Percentiles rank a stretch among this genome's conserved stretches.
Conservation (phyloP, 2,329 filamentous ascomycete genomes). For the Magnaporthiopsis incrustans region DNA sequence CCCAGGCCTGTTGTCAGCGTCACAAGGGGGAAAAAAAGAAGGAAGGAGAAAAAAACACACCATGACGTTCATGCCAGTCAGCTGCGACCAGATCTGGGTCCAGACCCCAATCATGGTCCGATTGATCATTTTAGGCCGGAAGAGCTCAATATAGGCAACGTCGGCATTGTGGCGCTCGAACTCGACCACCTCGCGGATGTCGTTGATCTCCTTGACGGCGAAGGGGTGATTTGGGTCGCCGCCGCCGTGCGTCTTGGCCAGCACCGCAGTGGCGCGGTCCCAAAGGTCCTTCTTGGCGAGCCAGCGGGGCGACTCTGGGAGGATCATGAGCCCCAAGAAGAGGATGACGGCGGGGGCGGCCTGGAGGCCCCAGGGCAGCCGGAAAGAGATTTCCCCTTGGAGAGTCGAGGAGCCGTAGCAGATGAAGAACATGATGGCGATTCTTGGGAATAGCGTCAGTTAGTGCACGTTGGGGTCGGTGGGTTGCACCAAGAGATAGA, state of each 20-base stretch:
- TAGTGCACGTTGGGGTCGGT: neutral
- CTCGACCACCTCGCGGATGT: constrained; percentile 66
- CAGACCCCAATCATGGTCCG: constrained; percentile 64
- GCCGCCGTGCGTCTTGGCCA: constrained; percentile 52
- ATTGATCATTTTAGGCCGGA: constrained; percentile 67
- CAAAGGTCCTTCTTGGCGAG: constrained; percentile 39
- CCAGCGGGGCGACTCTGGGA: constrained; percentile 44
- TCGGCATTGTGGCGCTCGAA: constrained; percentile 64
- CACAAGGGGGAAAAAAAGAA: no score
- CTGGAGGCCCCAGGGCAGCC: constrained; percentile 40
- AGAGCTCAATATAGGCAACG: constrained; percentile 63
- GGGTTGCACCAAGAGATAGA: no score
- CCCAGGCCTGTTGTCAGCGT: neutral
- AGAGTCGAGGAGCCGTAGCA: constrained; percentile 39
- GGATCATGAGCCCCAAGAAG: constrained; percentile 30
- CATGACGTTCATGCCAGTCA: constrained; percentile 72
- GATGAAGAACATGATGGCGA: constrained; percentile 39
- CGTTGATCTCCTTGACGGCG: constrained; percentile 58
- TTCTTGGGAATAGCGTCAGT: constrained; percentile 16
- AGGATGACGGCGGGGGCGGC: constrained; percentile 35
- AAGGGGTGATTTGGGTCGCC: constrained; percentile 58
- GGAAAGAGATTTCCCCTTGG: constrained; percentile 36
- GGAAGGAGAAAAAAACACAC: constrained; percentile 26
- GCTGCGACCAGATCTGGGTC: constrained; percentile 67
- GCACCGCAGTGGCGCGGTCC: constrained; percentile 36